Percentiles rank a stretch among this genome's conserved stretches.
Evolutionary conservation across 768 basidiomycete genomes (phyloP).

Genomic region (Russula ochroleuca): DNA sequence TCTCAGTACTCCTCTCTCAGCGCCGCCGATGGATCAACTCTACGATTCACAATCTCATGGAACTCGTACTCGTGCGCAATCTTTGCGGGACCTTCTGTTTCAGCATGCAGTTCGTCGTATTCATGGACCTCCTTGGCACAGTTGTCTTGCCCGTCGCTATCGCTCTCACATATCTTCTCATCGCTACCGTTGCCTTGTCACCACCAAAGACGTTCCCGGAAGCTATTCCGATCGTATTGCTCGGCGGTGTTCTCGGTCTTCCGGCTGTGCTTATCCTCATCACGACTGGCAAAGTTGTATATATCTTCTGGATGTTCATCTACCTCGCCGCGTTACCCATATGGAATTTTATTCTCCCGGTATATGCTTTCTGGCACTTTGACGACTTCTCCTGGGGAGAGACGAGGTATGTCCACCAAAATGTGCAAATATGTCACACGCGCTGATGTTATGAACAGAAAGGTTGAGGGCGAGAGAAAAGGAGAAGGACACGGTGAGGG

Average conservation of each 20-base stretch:
- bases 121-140: conserved; percentile 92
- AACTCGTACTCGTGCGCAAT: conserved; percentile 93
- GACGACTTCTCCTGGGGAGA: conserved; percentile 99
- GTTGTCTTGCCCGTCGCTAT: conserved; percentile 95
- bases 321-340: conserved; percentile 90
- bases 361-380: conserved; percentile 99
- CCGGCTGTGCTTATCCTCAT: conserved; percentile 90
- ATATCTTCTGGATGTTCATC: conserved; percentile 97
- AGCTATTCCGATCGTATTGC: conserved; percentile 88
- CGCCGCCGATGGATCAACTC: conserved; percentile 99
- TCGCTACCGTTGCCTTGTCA: conserved; percentile 70
- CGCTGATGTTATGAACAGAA: conserved; percentile 46
- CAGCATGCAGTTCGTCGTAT: conserved; percentile 99
- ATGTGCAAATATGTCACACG: background rate
- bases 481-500: conserved; percentile 72
- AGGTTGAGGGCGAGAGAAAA: conserved; percentile 89
- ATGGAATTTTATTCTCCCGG: conserved; percentile 92
- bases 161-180: conserved; percentile 79
- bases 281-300: conserved; percentile 91
- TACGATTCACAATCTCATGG: conserved; percentile 99
- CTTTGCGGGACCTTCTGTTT: conserved; percentile 99
- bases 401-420: conserved; percentile 62
- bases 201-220: conserved; percentile 86
- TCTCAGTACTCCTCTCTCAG: conserved; percentile 88
- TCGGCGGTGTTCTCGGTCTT: conserved; percentile 87